Evolutionary conservation across 371 early-diverging fungal species (phyloP), one percentile per base, ranked within the genome.

Genomic region (Mucor saturninus): DNA sequence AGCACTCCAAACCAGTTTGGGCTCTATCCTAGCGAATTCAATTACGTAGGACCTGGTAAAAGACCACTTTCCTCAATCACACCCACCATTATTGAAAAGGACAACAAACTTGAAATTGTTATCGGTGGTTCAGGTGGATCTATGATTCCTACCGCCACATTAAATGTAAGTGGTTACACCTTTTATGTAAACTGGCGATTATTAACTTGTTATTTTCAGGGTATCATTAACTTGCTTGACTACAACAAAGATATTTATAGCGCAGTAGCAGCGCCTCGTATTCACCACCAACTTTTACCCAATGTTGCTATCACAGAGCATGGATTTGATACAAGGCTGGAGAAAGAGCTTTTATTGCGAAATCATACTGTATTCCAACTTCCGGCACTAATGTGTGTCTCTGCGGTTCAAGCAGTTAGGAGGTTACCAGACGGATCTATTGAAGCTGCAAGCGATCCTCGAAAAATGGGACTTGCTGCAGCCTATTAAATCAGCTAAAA

Each of bases 121-220:
- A 60, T 92, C 10, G 99, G 99, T 5, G 99, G 91, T 13, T 90
- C 93, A 49, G 99, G 99, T 15, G 99, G 99, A 13, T 91, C 94
- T 48, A 76, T 91, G 63, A 99, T 99, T 61, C 86, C 93, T 9
- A 97, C 98, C 0, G 79, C 95, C 6, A 90, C 93, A 0, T 60
- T 95, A 1, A 86, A 91, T 67, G 91, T 91, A 77, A 66, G 65
- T 50, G 8, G 21, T 21, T 1, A 21, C 21, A 29, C 38, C 14
- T 7, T 7, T n/a, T 32, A 28, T 13, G 37, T 32, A 21, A 21
- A 21, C 21, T 21, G 21, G 21, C 21, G 21, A 35, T 35, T 35
- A 35, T 35, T 35, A 31, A 14, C 13, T 26, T 32, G 26, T 38
- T 28, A 1, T 9, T 29, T 35, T 6, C 82, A 90, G 86, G 69